Evolutionary conservation across 2,329 filamentous ascomycete genomes (phyloP).

Genomic region (Arachnopeziza araneosa): DNA sequence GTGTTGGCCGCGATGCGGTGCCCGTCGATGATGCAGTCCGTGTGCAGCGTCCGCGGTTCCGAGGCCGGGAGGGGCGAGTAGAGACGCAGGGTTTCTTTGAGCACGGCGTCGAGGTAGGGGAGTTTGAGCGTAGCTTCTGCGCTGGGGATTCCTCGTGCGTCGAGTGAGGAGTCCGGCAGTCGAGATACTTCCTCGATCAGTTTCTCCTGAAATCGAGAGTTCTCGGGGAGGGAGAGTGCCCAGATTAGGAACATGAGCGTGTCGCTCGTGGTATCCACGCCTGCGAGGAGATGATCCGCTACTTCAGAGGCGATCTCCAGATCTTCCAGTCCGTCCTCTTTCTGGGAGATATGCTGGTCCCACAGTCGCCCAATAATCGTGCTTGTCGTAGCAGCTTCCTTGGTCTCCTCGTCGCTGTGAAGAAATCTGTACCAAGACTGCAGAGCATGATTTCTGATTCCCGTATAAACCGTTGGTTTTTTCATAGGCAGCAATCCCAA

Average conservation of each 20-base stretch:
- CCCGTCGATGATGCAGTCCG: slow-evolving; percentile 35
- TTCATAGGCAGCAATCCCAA: slow-evolving; percentile 41
- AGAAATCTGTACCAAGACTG: slow-evolving; percentile 23
- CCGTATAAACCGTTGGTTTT: slow-evolving; percentile 45
- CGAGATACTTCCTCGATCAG: slow-evolving; percentile 40
- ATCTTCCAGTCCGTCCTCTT: slow-evolving; percentile 31
- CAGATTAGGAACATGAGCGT: slow-evolving; percentile 60
- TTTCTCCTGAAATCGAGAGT: slow-evolving; percentile 35
- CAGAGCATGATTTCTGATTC: slow-evolving; percentile 40
- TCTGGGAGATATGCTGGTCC: slow-evolving; percentile 28
- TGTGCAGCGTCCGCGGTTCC: slow-evolving; percentile 45
- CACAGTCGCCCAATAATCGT: slow-evolving; percentile 27
- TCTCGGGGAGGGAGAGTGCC: slow-evolving; percentile 43
- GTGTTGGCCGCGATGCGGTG: slow-evolving; percentile 44
- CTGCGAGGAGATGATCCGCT: slow-evolving; percentile 71
- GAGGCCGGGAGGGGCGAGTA: slow-evolving; percentile 51
- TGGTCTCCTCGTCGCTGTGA: slow-evolving; percentile 1
- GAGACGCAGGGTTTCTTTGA: slow-evolving; percentile 54
- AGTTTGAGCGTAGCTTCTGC: slow-evolving; percentile 43
- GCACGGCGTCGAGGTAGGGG: slow-evolving; percentile 47
- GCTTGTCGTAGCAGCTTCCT: slow-evolving; percentile 11
- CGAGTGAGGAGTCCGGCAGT: slow-evolving; percentile 30
- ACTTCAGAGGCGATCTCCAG: slow-evolving; percentile 63
- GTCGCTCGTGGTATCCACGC: slow-evolving; percentile 73
- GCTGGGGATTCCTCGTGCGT: slow-evolving; percentile 31